Evolutionary conservation across 495 filamentous ascomycete genomes (phyloP).

Genomic region (Penicillium cataractarum): DNA sequence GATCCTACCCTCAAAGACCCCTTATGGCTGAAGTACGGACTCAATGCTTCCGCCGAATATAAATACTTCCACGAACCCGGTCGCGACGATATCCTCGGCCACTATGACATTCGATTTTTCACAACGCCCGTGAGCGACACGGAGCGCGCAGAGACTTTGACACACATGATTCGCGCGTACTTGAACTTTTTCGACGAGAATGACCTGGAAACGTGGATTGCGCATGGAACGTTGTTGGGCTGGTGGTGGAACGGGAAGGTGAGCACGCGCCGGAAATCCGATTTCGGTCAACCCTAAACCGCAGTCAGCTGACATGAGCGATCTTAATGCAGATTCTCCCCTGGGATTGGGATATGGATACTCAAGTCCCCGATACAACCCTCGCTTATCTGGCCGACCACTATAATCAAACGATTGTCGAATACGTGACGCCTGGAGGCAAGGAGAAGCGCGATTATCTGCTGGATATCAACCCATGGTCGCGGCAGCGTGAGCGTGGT

Average conservation of each 20-base stretch:
- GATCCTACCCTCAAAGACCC: slow-evolving; percentile 26
- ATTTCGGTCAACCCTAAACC: too few species aligned
- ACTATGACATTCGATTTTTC: slow-evolving; percentile 78
- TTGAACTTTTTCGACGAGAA: slow-evolving; percentile 65
- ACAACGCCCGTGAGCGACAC: slow-evolving; percentile 61
- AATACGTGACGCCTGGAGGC: slow-evolving; percentile 49
- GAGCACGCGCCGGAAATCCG: slow-evolving; percentile 7
- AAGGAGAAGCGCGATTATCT: slow-evolving; percentile 60
- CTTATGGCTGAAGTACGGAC: slow-evolving; percentile 35
- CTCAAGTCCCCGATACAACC: slow-evolving; percentile 70
- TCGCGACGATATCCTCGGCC: slow-evolving; percentile 55
- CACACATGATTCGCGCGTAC: slow-evolving; percentile 74
- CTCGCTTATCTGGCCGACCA: slow-evolving; percentile 62
- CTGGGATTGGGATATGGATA: slow-evolving; percentile 90
- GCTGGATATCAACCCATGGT: slow-evolving; percentile 78
- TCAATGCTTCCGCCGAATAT: slow-evolving; percentile 41
- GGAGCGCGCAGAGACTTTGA: slow-evolving; percentile 63
- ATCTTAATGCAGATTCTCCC: slow-evolving; percentile 65
- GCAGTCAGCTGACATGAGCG: background rate
- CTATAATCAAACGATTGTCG: slow-evolving; percentile 67
- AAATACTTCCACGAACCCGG: slow-evolving; percentile 65
- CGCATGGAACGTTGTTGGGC: slow-evolving; percentile 82
- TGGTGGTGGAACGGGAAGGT: slow-evolving; percentile 91
- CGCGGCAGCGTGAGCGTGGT: slow-evolving; percentile 59
- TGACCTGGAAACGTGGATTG: slow-evolving; percentile 80